Evolutionary conservation across 2,329 filamentous ascomycete species (phyloP).

Genomic region (Thielaviopsis populi): DNA sequence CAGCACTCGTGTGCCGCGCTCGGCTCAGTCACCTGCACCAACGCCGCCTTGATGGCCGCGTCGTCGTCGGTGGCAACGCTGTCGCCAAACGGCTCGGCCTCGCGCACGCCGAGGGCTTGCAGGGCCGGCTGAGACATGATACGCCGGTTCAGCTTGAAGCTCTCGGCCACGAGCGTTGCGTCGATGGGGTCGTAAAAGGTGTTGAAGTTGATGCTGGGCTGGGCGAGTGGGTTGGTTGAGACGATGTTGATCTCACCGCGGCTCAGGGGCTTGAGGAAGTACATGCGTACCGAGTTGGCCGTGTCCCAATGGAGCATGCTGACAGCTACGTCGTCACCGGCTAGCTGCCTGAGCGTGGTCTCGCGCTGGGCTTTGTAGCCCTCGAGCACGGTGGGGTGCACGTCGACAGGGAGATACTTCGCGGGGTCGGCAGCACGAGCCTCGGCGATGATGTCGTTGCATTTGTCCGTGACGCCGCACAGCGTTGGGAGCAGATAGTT

Average conservation of each 20-base stretch:
- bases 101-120: conserved; percentile 21
- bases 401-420: conserved; percentile 23
- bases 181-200: conserved; percentile 27
- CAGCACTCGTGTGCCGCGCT: conserved; percentile 18
- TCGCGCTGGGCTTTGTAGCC: conserved; percentile 27
- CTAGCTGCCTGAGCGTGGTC: conserved; percentile 23
- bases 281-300: conserved; percentile 22
- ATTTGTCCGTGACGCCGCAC: conserved; percentile 23
- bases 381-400: conserved; percentile 25
- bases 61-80: conserved; percentile 21
- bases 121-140: conserved; percentile 24
- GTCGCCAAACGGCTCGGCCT: conserved; percentile 22
- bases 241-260: conserved; percentile 28
- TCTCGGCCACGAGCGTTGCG: conserved; percentile 22
- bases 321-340: conserved; percentile 21
- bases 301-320: conserved; percentile 25
- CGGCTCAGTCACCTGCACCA: conserved; percentile 15
- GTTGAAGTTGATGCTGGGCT: conserved; percentile 27
- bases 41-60: conserved; percentile 18
- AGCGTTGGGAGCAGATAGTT: conserved; percentile 25
- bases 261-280: conserved; percentile 27
- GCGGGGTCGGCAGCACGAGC: conserved; percentile 24
- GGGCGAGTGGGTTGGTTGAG: conserved; percentile 23
- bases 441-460: conserved; percentile 20
- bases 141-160: conserved; percentile 25